Conservation (phyloP, 768 basidiomycete genomes). For the Pisolithus tinctorius region DNA sequence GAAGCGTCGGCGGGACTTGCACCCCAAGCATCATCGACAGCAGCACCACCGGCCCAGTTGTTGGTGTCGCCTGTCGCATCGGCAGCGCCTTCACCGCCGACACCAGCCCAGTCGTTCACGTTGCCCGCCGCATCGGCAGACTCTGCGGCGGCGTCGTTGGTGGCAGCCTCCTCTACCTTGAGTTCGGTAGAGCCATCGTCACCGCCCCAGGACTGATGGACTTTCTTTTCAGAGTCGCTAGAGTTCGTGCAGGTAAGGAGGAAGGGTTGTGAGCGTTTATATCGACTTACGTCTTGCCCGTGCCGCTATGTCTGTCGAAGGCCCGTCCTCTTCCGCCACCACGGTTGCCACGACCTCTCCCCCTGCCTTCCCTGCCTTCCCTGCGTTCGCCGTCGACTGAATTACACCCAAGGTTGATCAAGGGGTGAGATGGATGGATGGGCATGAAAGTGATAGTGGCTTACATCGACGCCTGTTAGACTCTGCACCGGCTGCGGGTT, state of each 20-base stretch:
- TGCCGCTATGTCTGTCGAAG: slow-evolving; percentile 82
- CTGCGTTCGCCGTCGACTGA: slow-evolving; percentile 38
- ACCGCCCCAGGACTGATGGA: slow-evolving; percentile 93
- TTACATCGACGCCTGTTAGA: slow-evolving; percentile 26
- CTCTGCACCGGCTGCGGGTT: slow-evolving; percentile 29
- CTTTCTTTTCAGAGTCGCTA: slow-evolving; percentile 92
- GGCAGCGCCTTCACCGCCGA: slow-evolving; percentile 18
- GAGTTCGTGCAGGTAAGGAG: slow-evolving; percentile 9
- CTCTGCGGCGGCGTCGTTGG: slow-evolving; percentile 61
- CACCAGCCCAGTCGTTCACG: slow-evolving; percentile 31
- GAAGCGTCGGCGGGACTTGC: slow-evolving; percentile 23
- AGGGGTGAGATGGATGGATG: neutral
- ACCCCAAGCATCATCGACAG: slow-evolving; percentile 32
- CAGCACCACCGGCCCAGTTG: slow-evolving; percentile 33
- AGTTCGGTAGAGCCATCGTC: slow-evolving; percentile 83
- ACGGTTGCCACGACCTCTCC: slow-evolving; percentile 40
- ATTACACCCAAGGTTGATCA: neutral
- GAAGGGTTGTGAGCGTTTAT: neutral
- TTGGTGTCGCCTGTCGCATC: slow-evolving; percentile 7
- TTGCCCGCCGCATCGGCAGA: slow-evolving; percentile 4
- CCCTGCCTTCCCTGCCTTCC: slow-evolving; percentile 40
- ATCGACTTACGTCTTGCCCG: slow-evolving; percentile 67
- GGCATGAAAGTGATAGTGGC: slow-evolving; percentile 8
- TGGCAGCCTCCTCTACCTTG: slow-evolving; percentile 72
- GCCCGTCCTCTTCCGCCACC: slow-evolving; percentile 56